Base-by-base conservation (phyloP, 2,329 filamentous ascomycete species). In the Calonectria fujianensis region DNA sequence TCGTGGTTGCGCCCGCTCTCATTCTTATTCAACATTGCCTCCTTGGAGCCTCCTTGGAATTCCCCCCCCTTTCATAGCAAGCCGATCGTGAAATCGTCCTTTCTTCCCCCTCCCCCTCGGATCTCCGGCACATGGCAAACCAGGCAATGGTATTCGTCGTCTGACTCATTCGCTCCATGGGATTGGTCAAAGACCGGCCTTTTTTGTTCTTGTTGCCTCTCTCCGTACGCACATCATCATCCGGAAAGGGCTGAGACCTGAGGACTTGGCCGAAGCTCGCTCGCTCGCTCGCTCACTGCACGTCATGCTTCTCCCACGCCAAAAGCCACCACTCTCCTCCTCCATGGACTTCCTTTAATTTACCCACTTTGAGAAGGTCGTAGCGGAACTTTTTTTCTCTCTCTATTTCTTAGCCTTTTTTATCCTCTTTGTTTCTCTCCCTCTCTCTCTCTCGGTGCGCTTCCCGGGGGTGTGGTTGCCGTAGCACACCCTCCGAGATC, bases 321-420 rank as follows among this genome's bases (percentile, higher is more conserved):
- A 24, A 24, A 48, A 48, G n/a, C 32, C 9, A 48, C n/a, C 45
- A 5, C 45, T n/a, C 6, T 18, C 18, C 20, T 20, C 3, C 45
- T 24, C 8, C 41, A 48, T 48, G n/a, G n/a, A 10, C n/a, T 48
- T 48, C 20, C 72, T 51, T n/a, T 32, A 24, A 37, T 27, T 54
- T 29, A 41, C n/a, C 79, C 77, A 39, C 72, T 79, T 81, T 80
- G 50, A 81, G 78, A 81, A 81, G 79, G 79, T 81, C 77, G 70
- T 51, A 79, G 54, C 67, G 67, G 72, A 63, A 70, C 59, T 67
- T 74, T 74, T 73, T 69, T 24, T 6, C 39, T 27, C 24, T 24
- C 24, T 24, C 24, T 24, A 24, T 24, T 24, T 24, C 24, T 24
- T 24, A 24, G 24, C 24, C 24, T 24, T 67, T 74, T 74, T 73